Percentiles rank a stretch among this genome's conserved stretches.
Conservation (phyloP, 2,329 filamentous ascomycete species). For the Colletotrichum falcatum region DNA sequence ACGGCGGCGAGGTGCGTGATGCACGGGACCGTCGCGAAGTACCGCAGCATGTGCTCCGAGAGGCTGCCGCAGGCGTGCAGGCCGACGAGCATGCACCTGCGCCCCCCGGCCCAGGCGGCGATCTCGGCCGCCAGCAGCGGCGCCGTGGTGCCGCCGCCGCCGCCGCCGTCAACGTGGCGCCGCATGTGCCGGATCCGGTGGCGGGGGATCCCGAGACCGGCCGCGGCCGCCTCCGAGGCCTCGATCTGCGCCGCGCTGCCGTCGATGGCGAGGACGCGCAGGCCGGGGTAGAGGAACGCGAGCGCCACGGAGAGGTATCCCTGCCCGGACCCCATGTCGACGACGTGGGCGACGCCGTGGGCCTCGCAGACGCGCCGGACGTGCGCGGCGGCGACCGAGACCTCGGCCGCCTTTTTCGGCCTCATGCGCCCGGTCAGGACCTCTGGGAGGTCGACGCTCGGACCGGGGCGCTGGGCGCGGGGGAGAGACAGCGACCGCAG, state of each 20-base stretch:
- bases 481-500: slow-evolving; percentile 28
- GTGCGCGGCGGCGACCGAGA: slow-evolving; percentile 46
- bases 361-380: slow-evolving; percentile 44
- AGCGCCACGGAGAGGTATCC: slow-evolving; percentile 49
- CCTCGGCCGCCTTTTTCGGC: slow-evolving; percentile 48
- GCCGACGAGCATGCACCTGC: slow-evolving; percentile 49
- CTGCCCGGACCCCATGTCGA: slow-evolving; percentile 44
- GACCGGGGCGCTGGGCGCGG: slow-evolving; percentile 43
- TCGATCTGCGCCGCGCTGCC: slow-evolving; percentile 48
- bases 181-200: slow-evolving; percentile 44
- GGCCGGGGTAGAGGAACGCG: slow-evolving; percentile 46
- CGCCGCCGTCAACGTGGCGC: slow-evolving; percentile 47
- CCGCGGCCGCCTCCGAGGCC: slow-evolving; percentile 45
- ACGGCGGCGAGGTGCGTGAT: slow-evolving; percentile 46
- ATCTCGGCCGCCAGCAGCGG: slow-evolving; percentile 43
- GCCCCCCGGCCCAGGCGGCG: slow-evolving; percentile 45
- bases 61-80: slow-evolving; percentile 50
- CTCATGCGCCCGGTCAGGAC: slow-evolving; percentile 46
- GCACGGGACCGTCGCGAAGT: slow-evolving; percentile 44
- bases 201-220: slow-evolving; percentile 43
- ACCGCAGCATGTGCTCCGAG: slow-evolving; percentile 50
- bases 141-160: too few relatives aligned
- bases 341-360: slow-evolving; percentile 45
- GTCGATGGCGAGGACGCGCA: slow-evolving; percentile 48
- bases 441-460: slow-evolving; percentile 42